Conservation (phyloP, 371 early-diverging fungal genomes). For the Massospora cicadina region DNA sequence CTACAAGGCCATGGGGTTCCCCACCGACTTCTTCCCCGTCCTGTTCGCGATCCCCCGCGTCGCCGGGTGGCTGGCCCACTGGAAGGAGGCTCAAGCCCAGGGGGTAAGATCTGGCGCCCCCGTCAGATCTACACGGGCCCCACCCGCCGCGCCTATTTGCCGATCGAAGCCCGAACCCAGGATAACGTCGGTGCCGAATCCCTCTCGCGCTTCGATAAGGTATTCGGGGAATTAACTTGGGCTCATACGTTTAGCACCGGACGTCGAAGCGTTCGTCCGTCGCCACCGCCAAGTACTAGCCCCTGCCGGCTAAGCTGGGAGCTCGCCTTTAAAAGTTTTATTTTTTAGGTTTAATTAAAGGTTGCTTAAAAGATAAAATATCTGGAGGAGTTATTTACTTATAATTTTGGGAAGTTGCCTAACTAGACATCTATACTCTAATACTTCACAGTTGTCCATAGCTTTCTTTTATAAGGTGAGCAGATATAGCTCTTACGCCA, state of each 20-base stretch:
- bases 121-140: conserved; percentile 34
- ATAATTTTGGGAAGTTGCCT: too few relatives aligned
- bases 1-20: conserved; percentile 36
- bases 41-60: conserved; percentile 21
- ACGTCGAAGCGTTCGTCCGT: conserved; percentile 10
- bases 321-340: too few relatives aligned
- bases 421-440: too few relatives aligned
- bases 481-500: too few relatives aligned
- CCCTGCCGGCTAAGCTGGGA: too few relatives aligned
- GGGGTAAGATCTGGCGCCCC: conserved; percentile 36
- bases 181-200: conserved; percentile 5
- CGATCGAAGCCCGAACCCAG: conserved; percentile 14
- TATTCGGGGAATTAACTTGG: background rate
- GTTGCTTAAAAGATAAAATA: too few relatives aligned
- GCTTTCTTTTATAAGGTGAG: too few relatives aligned
- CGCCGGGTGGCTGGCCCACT: conserved; percentile 33
- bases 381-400: too few relatives aligned
- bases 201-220: background rate
- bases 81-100: conserved; percentile 23
- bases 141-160: conserved; percentile 21
- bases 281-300: conserved; percentile 8
- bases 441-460: too few relatives aligned
- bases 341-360: too few relatives aligned
- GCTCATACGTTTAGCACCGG: conserved; percentile 7
- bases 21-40: conserved; percentile 48